Evolutionary conservation across 2,329 filamentous ascomycete species (phyloP).

Genomic region (Didymella pomorum): DNA sequence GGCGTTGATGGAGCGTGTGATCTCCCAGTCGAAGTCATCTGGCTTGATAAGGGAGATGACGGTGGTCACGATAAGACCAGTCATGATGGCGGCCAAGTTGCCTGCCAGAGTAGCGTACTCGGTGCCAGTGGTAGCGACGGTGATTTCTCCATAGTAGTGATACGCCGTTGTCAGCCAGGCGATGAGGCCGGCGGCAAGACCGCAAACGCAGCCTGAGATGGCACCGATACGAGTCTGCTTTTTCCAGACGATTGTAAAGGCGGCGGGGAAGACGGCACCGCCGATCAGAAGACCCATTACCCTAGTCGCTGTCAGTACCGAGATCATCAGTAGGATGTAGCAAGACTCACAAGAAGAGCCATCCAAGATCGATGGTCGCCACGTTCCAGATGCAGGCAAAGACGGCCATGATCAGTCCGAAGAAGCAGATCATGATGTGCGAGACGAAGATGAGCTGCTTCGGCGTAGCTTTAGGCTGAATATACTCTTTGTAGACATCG

Average conservation of each 20-base stretch:
- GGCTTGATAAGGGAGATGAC: conserved; percentile 48
- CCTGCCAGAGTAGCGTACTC: conserved; percentile 53
- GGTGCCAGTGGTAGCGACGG: conserved; percentile 50
- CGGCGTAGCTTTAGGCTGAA: conserved; percentile 49
- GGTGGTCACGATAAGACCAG: conserved; percentile 44
- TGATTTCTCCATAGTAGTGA: conserved; percentile 50
- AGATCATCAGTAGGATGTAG: neutral
- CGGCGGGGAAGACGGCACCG: conserved; percentile 52
- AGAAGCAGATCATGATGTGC: conserved; percentile 52
- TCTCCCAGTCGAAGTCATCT: conserved; percentile 51
- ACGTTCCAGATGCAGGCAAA: conserved; percentile 52
- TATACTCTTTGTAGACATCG: conserved; percentile 56
- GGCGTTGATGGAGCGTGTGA: conserved; percentile 50
- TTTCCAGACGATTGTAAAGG: conserved; percentile 50
- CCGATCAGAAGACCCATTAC: conserved; percentile 55
- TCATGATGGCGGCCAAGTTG: conserved; percentile 48
- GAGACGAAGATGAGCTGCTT: conserved; percentile 51
- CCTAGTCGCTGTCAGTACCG: conserved; percentile 25
- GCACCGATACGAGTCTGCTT: conserved; percentile 46
- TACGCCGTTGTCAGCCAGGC: conserved; percentile 51
- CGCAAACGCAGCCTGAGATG: conserved; percentile 44
- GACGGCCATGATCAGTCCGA: conserved; percentile 52
- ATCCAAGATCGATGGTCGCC: conserved; percentile 52
- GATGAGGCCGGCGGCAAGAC: conserved; percentile 46
- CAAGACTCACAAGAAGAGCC: conserved; percentile 47